Evolutionary conservation across 345 rosid species (phyloP).

Genomic region (Punica granatum): DNA sequence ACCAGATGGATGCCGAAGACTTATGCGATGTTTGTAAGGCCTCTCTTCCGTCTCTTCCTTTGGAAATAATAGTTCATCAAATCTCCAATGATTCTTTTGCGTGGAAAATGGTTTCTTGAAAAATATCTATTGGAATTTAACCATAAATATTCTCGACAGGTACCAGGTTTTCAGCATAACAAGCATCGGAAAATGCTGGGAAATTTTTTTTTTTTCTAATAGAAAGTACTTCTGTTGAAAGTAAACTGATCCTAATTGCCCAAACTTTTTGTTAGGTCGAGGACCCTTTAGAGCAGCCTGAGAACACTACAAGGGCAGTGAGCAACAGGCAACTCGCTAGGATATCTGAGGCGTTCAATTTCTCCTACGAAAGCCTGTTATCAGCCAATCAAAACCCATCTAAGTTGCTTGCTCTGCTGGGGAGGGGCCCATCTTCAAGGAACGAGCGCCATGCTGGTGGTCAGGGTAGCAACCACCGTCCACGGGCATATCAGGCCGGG

Average conservation of each 20-base stretch:
- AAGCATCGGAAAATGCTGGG: not conserved
- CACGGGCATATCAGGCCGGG: not conserved
- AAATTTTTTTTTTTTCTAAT: not conserved
- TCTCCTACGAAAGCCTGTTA: constrained; percentile 29
- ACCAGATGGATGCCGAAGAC: constrained; percentile 79
- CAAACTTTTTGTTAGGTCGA: constrained; percentile 45
- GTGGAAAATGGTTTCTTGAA: not conserved
- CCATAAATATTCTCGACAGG: not conserved
- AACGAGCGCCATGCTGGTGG: constrained; percentile 12
- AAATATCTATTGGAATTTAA: not conserved
- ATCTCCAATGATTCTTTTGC: not conserved
- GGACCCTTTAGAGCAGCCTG: constrained; percentile 91
- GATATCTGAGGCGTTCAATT: constrained; percentile 48
- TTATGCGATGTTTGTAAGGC: constrained; percentile 53
- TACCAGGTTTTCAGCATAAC: not conserved
- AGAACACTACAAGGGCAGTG: constrained; percentile 69
- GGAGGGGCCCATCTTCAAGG: constrained; percentile 15
- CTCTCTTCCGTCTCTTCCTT: constrained; percentile 9
- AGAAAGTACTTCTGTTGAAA: not conserved
- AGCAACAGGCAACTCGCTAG: constrained; percentile 35
- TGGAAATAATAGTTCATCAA: not conserved
- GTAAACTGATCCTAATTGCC: not conserved
- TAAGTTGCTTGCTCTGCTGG: constrained; percentile 24
- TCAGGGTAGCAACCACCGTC: constrained; percentile 7
- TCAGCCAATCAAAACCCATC: constrained; percentile 19